Percentiles rank a stretch among this genome's conserved stretches.
Conservation (phyloP, 2,329 filamentous ascomycete genomes). For the Ceratocystis ficicola region DNA sequence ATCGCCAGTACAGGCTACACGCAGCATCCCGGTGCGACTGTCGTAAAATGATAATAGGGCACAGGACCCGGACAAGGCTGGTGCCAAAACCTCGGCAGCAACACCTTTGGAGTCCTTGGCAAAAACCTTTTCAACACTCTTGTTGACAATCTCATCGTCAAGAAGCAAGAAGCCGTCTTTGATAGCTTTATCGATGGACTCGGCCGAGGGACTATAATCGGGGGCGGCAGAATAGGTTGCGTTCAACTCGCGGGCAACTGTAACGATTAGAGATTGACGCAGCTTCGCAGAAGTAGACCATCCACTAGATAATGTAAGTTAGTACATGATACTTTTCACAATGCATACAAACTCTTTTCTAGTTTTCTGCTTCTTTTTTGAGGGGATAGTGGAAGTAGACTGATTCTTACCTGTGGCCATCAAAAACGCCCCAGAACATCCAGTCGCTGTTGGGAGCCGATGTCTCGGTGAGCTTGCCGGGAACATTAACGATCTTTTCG, state of each 20-base stretch:
- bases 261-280: conserved; percentile 81
- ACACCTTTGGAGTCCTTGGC: conserved; percentile 81
- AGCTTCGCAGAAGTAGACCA: conserved; percentile 98
- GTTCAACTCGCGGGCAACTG: conserved; percentile 86
- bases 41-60: conserved; percentile 96
- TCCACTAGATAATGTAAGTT: conserved; percentile 45
- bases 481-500: conserved; percentile 92
- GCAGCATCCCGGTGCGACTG: conserved; percentile 67
- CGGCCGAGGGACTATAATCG: conserved; percentile 55
- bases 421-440: conserved; percentile 99
- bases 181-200: conserved; percentile 79
- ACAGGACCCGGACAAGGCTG: conserved; percentile 92
- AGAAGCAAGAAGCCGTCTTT: conserved; percentile 81
- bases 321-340: too few relatives aligned
- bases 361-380: too few relatives aligned
- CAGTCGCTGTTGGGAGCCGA: conserved; percentile 60
- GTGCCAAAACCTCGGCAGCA: conserved; percentile 81
- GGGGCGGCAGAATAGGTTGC: conserved; percentile 68
- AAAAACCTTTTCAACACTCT: conserved; percentile 81
- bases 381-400: too few relatives aligned
- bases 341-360: too few relatives aligned
- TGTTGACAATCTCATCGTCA: conserved; percentile 88
- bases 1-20: conserved; percentile 93
- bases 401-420: conserved; percentile 71
- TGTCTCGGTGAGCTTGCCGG: conserved; percentile 39